phyloP scores from a whole-genome alignment of 306 rosid species.

The Citrullus amarus region DNA sequence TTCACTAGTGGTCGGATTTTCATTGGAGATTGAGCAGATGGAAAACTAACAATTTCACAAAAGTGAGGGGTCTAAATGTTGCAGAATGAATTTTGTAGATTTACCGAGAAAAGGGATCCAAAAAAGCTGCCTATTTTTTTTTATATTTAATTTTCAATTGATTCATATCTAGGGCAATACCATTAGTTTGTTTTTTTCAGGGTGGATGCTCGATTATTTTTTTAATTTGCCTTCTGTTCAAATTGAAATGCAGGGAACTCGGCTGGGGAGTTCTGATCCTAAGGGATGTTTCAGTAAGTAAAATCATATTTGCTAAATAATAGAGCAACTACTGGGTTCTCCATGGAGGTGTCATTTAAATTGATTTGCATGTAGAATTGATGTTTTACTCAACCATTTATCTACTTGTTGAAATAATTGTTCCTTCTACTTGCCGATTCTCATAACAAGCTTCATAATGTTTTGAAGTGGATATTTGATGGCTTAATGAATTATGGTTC shows the following conservation, averaged over 20 bases:
- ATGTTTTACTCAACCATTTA: not conserved
- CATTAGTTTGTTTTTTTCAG: not conserved
- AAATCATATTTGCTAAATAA: conserved; percentile 6
- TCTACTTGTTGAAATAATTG: not conserved
- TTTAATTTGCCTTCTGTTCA: conserved; percentile 9
- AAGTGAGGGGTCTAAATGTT: not conserved
- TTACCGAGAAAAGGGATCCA: not conserved
- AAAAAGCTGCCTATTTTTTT: not conserved
- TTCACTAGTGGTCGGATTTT: not conserved
- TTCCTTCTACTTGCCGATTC: not conserved
- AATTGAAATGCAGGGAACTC: conserved; percentile 74
- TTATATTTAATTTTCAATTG: not conserved
- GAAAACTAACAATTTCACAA: not conserved
- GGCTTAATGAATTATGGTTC: not conserved
- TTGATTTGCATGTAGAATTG: not conserved
- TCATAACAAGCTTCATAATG: not conserved
- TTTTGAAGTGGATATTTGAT: not conserved
- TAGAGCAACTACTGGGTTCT: conserved; percentile 11
- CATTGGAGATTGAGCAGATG: not conserved
- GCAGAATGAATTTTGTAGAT: not conserved
- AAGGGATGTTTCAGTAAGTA: conserved; percentile 98
- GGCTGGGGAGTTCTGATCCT: conserved; percentile 98
- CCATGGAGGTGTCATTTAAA: not conserved
- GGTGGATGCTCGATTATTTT: not conserved
- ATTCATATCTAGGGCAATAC: not conserved